Evolutionary conservation across 2,329 filamentous ascomycete genomes (phyloP).

Genomic region (Moelleriella libera): DNA sequence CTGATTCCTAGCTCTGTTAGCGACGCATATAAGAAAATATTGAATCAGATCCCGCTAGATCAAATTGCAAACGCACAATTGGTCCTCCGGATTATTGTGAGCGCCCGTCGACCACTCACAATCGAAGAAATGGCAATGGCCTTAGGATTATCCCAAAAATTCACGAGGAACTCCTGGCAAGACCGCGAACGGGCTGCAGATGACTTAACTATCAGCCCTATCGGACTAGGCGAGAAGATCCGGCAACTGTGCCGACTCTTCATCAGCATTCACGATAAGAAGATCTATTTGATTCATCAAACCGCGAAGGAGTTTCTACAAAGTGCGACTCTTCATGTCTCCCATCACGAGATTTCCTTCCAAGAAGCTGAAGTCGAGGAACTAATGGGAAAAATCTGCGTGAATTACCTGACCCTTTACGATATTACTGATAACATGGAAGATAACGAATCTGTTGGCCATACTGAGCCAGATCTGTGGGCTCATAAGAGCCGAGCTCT

Average conservation of each 20-base stretch:
- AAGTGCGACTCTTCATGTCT: background rate
- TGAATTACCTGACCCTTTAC: background rate
- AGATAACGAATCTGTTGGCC: too few species aligned
- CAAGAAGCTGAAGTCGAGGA: background rate
- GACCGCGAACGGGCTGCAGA: too few species aligned
- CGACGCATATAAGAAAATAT: background rate
- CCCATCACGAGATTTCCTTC: background rate
- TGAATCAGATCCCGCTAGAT: background rate
- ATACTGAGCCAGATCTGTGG: too few species aligned
- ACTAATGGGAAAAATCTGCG: background rate
- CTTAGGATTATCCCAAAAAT: background rate
- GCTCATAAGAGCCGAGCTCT: background rate
- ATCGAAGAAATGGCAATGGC: background rate
- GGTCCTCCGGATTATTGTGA: background rate
- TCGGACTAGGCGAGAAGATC: background rate
- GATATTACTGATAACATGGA: too few species aligned
- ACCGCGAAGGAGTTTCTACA: background rate
- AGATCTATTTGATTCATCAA: background rate
- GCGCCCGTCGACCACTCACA: background rate
- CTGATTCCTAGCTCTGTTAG: background rate
- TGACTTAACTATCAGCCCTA: background rate
- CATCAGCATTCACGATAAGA: background rate
- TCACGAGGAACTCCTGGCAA: background rate
- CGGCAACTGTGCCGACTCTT: background rate
- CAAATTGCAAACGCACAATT: background rate